phyloP scores from a whole-genome alignment of 805 yeast genomes.

The Pichia thaimueangensis region DNA sequence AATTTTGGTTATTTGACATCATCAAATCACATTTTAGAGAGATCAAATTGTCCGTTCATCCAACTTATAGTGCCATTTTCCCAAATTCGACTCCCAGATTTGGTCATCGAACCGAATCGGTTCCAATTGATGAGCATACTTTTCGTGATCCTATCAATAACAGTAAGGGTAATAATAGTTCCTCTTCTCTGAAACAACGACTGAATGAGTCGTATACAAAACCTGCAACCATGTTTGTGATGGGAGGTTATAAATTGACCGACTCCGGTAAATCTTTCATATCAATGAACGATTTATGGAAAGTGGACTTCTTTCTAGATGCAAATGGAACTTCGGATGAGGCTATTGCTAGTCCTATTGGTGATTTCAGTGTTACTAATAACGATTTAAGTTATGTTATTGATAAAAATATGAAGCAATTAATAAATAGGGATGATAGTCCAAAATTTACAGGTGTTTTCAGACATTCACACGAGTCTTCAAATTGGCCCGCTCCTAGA shows the following conservation, averaged over 20 bases:
- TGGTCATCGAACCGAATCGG: constrained; percentile 23
- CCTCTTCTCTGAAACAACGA: not conserved
- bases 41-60: constrained; percentile 32
- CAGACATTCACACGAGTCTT: constrained; percentile 16
- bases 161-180: not conserved
- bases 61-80: constrained; percentile 21
- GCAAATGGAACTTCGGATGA: constrained; percentile 28
- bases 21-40: constrained; percentile 42
- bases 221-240: constrained; percentile 34
- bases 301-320: constrained; percentile 29
- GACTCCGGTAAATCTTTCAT: constrained; percentile 25
- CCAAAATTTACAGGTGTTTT: constrained; percentile 22
- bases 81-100: constrained; percentile 29
- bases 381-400: constrained; percentile 17
- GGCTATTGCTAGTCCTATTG: constrained; percentile 27
- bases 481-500: constrained; percentile 29
- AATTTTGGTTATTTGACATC: constrained; percentile 55
- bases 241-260: constrained; percentile 43
- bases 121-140: constrained; percentile 26
- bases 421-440: constrained; percentile 6
- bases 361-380: constrained; percentile 22
- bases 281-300: constrained; percentile 32
- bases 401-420: constrained; percentile 16
- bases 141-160: not conserved
- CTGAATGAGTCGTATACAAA: constrained; percentile 4